phyloP scores from a whole-genome alignment of 345 rosid genomes.

The Stellera chamaejasme region DNA sequence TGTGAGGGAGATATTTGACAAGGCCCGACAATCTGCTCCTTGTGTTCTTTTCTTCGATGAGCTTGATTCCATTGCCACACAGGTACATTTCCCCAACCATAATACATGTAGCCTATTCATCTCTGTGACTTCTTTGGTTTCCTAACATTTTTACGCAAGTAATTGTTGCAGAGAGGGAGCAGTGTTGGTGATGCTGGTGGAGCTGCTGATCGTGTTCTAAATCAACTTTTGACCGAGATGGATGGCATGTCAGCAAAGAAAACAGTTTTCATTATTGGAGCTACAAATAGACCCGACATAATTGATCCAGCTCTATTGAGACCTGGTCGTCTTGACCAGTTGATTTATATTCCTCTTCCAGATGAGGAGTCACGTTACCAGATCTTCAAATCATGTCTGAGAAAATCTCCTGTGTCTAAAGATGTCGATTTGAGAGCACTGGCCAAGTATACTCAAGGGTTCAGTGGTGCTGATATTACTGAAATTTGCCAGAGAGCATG shows the following conservation, averaged over 20 bases:
- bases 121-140: background rate
- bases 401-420: slow-evolving; percentile 49
- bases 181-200: slow-evolving; percentile 62
- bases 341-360: slow-evolving; percentile 68
- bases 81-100: slow-evolving; percentile 26
- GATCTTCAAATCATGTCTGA: slow-evolving; percentile 52
- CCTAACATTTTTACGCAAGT: background rate
- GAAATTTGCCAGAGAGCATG: slow-evolving; percentile 62
- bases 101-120: background rate
- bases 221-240: slow-evolving; percentile 71
- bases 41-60: slow-evolving; percentile 79
- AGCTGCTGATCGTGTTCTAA: slow-evolving; percentile 63
- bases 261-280: slow-evolving; percentile 59
- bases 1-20: slow-evolving; percentile 68
- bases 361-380: slow-evolving; percentile 55
- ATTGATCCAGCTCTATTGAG: slow-evolving; percentile 44
- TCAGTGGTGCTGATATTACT: slow-evolving; percentile 61
- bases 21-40: slow-evolving; percentile 61
- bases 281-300: slow-evolving; percentile 60
- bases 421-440: slow-evolving; percentile 58
- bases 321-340: slow-evolving; percentile 62
- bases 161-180: slow-evolving; percentile 45
- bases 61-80: slow-evolving; percentile 73
- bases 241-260: slow-evolving; percentile 69
- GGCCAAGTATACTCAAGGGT: slow-evolving; percentile 53